Evolutionary conservation across 176 grass and related monocot species (phyloP).

Genomic region (Triticum timopheevii): DNA sequence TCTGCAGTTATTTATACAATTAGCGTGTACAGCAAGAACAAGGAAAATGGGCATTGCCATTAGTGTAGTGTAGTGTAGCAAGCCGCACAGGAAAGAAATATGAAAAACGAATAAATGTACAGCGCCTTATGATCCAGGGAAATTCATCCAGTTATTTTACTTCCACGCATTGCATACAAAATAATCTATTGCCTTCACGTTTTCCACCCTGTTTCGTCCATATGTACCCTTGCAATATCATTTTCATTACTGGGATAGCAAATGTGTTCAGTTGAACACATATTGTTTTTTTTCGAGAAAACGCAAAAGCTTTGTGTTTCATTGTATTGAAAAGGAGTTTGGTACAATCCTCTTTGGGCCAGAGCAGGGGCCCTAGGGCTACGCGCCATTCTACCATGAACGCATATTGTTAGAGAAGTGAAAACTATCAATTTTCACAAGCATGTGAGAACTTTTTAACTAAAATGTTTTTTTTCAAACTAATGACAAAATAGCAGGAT

Average conservation of each 20-base stretch:
- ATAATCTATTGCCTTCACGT: background rate
- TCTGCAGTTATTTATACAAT: constrained; percentile 47
- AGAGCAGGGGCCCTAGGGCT: no score
- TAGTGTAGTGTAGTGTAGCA: constrained; percentile 17
- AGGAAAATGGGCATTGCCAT: background rate
- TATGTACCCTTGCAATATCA: background rate
- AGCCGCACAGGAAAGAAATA: background rate
- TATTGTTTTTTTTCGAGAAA: background rate
- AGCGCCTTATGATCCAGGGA: background rate
- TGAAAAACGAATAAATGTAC: constrained; percentile 2
- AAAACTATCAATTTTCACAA: background rate
- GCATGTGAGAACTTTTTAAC: background rate
- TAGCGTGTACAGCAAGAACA: constrained; percentile 3
- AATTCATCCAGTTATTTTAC: constrained; percentile 4
- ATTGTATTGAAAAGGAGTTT: no score
- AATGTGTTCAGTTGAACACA: background rate
- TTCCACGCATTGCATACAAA: constrained; percentile 1
- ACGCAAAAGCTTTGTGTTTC: no score
- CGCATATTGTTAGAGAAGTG: constrained; percentile 8
- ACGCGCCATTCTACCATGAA: background rate
- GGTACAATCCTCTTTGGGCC: no score
- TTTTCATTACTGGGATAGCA: constrained; percentile 1
- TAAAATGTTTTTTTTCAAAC: background rate
- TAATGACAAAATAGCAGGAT: background rate
- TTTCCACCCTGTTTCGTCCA: background rate